Percentiles rank a stretch among this genome's conserved stretches.
Evolutionary conservation across 495 filamentous ascomycete species (phyloP).

Genomic region (Rusavskia elegans): DNA sequence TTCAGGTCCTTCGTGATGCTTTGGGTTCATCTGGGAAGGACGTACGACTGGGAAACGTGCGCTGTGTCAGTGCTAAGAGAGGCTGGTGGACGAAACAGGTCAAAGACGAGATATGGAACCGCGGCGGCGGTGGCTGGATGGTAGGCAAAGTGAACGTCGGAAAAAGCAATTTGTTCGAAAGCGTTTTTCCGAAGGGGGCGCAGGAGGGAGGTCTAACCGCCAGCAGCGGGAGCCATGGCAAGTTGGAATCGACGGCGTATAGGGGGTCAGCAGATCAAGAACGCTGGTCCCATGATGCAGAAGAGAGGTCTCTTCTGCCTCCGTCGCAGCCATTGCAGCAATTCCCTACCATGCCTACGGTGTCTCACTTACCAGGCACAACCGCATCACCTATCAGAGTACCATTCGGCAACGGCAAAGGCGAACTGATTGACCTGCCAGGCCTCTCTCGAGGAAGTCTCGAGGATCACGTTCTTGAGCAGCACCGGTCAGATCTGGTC

Average conservation of each 20-base stretch:
- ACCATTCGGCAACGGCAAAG: slow-evolving; percentile 66
- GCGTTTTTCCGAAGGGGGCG: slow-evolving; percentile 55
- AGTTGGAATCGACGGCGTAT: no score
- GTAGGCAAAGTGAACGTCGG: slow-evolving; percentile 97
- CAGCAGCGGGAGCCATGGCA: no score
- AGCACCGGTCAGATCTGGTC: slow-evolving; percentile 47
- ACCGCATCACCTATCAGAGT: slow-evolving; percentile 88
- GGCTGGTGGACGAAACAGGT: slow-evolving; percentile 78
- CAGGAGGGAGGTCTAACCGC: no score
- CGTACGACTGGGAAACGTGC: slow-evolving; percentile 64
- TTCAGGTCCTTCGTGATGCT: slow-evolving; percentile 53
- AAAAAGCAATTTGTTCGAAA: slow-evolving; percentile 80
- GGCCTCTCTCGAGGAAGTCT: slow-evolving; percentile 64
- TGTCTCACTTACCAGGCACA: slow-evolving; percentile 79
- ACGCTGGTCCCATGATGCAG: no score
- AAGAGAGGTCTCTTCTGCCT: slow-evolving; percentile 39
- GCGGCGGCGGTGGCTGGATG: slow-evolving; percentile 86
- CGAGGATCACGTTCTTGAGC: slow-evolving; percentile 45
- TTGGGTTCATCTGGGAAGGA: slow-evolving; percentile 43
- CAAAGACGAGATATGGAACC: slow-evolving; percentile 65
- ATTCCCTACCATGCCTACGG: slow-evolving; percentile 65
- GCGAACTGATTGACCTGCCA: slow-evolving; percentile 90
- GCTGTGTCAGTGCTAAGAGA: slow-evolving; percentile 67
- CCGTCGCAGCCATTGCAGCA: slow-evolving; percentile 53
- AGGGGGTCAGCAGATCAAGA: no score